phyloP scores from a whole-genome alignment of 306 rosid genomes.

The Castanea crenata region DNA sequence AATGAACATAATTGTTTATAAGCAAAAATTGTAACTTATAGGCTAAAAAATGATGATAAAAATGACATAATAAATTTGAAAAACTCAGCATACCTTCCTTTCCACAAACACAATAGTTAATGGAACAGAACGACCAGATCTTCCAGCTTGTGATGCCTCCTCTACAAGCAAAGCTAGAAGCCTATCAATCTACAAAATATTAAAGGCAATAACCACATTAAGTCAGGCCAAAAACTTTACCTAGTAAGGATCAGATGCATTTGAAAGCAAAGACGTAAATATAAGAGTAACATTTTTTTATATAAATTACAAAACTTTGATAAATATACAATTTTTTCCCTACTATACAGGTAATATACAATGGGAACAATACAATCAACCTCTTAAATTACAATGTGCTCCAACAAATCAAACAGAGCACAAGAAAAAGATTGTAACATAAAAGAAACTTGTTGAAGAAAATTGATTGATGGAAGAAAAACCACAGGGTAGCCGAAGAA shows the following conservation, averaged over 20 bases:
- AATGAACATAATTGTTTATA: neutral
- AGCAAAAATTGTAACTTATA: neutral
- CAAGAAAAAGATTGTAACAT: too few relatives aligned
- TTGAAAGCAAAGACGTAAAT: neutral
- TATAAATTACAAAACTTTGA: too few relatives aligned
- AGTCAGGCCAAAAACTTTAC: neutral
- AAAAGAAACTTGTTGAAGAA: neutral
- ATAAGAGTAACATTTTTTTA: neutral
- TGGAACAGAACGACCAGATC: slow-evolving; percentile 63
- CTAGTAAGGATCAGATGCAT: neutral
- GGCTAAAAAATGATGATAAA: slow-evolving; percentile 3
- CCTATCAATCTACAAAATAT: slow-evolving; percentile 66
- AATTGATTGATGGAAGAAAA: neutral
- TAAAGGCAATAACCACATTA: slow-evolving; percentile 6
- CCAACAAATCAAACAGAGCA: too few relatives aligned
- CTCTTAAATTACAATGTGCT: too few relatives aligned
- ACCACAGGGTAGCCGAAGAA: neutral
- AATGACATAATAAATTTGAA: slow-evolving; percentile 4
- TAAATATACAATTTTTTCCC: too few relatives aligned
- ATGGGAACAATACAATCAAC: too few relatives aligned
- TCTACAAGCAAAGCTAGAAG: slow-evolving; percentile 80
- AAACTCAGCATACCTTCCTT: slow-evolving; percentile 57
- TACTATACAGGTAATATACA: too few relatives aligned
- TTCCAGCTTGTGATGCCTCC: slow-evolving; percentile 72
- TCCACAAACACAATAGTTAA: slow-evolving; percentile 86